A percentile compares a stretch with the other conserved stretches of the same genome.
Evolutionary conservation across 306 rosid species (phyloP).

Genomic region (Albizia julibrissin): DNA sequence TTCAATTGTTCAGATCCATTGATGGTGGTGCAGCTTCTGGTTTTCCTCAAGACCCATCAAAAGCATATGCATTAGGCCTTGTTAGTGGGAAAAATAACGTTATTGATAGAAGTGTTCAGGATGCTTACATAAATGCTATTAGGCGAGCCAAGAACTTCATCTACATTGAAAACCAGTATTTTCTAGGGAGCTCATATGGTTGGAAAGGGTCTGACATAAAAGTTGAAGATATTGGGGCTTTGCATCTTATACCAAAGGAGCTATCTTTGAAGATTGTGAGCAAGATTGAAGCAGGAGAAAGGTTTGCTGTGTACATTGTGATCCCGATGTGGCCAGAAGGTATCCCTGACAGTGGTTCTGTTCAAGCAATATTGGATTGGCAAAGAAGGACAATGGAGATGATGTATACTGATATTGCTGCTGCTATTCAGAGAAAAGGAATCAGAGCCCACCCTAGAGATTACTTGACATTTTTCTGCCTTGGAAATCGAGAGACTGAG

Average conservation of each 20-base stretch:
- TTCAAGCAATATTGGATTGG: conserved; percentile 89
- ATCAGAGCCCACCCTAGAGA: conserved; percentile 45
- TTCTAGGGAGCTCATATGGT: conserved; percentile 83
- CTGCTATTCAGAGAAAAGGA: conserved; percentile 58
- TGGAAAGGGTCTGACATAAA: conserved; percentile 59
- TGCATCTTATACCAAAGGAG: conserved; percentile 86
- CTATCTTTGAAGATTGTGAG: conserved; percentile 77
- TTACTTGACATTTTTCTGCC: conserved; percentile 79
- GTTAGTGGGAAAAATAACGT: conserved; percentile 73
- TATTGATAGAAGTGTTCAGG: conserved; percentile 77
- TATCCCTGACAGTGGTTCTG: conserved; percentile 75
- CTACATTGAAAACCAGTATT: conserved; percentile 90
- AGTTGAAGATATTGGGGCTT: conserved; percentile 68
- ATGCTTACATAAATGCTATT: conserved; percentile 81
- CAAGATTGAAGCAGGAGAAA: conserved; percentile 79
- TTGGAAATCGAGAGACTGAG: conserved; percentile 60
- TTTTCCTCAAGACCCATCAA: conserved; percentile 55
- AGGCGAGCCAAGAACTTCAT: conserved; percentile 77
- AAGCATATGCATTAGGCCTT: conserved; percentile 54
- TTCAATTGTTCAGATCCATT: conserved; percentile 81
- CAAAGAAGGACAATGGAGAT: conserved; percentile 82
- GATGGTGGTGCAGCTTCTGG: conserved; percentile 78
- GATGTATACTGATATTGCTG: conserved; percentile 75
- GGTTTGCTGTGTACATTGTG: conserved; percentile 71
- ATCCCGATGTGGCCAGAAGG: conserved; percentile 99